Conservation (phyloP, 495 filamentous ascomycete genomes). For the Aspergillus hancockii region DNA sequence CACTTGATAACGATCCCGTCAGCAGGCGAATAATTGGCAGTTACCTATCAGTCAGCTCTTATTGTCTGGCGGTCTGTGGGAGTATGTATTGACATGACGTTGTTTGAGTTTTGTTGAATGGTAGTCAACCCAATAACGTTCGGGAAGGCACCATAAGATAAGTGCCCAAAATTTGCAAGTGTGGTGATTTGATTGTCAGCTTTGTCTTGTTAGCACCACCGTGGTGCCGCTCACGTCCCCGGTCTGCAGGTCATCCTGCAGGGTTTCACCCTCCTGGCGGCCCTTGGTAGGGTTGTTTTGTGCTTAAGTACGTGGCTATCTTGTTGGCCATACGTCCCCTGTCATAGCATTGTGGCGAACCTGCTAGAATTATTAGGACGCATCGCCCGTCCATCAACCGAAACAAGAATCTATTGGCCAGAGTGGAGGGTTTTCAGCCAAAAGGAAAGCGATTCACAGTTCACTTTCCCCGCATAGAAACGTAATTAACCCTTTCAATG, state of each 20-base stretch:
- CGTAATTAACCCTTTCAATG: neutral
- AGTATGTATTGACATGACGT: neutral
- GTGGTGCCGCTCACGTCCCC: neutral
- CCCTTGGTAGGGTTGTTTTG: neutral
- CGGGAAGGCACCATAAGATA: neutral
- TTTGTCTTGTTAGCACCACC: neutral
- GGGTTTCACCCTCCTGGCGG: neutral
- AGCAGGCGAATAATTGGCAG: neutral
- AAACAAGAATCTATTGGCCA: neutral
- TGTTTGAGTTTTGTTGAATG: neutral
- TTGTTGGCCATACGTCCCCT: neutral
- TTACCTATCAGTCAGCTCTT: neutral
- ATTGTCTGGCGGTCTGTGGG: neutral
- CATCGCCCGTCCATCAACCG: neutral
- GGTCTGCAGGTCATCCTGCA: conserved; percentile 7
- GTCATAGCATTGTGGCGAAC: neutral
- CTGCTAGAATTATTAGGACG: neutral
- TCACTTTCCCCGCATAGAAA: conserved; percentile 8
- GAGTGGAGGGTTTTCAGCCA: neutral
- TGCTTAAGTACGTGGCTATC: conserved; percentile 1
- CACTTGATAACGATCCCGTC: neutral
- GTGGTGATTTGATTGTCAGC: neutral
- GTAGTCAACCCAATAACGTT: neutral
- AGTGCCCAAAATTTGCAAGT: neutral
- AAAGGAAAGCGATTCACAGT: neutral